Conservation (phyloP, 176 grass and related monocot genomes). For the Oryza coarctata region DNA sequence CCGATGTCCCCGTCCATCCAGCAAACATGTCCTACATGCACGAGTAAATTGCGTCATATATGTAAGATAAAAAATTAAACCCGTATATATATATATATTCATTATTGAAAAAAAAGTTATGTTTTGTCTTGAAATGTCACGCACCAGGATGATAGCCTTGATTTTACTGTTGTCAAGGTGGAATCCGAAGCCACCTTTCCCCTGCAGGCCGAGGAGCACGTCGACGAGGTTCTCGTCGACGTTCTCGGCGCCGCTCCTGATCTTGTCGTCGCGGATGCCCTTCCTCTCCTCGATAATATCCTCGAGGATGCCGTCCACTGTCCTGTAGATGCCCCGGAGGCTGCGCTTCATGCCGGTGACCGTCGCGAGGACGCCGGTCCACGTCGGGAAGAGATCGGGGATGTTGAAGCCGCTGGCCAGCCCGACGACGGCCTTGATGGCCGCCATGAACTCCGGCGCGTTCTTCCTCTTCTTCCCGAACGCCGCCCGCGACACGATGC, state of each 20-base stretch:
- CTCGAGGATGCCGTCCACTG: neutral
- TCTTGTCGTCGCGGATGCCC: neutral
- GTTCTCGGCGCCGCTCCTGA: neutral
- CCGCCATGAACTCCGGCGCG: neutral
- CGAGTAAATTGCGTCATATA: neutral
- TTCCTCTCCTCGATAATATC: neutral
- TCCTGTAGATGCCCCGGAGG: neutral
- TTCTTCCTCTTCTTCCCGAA: slow-evolving; percentile 6
- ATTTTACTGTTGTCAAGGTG: neutral
- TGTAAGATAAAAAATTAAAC: neutral
- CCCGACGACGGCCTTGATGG: neutral
- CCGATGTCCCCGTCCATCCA: neutral
- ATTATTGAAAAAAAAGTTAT: neutral
- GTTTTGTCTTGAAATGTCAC: no score
- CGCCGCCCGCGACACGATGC: neutral
- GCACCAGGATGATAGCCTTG: neutral
- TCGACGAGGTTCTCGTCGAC: slow-evolving; percentile 14
- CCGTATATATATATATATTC: neutral
- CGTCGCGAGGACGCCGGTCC: neutral
- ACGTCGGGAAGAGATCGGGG: neutral
- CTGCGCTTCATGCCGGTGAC: neutral
- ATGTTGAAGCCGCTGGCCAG: neutral
- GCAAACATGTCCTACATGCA: neutral
- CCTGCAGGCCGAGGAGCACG: slow-evolving; percentile 12
- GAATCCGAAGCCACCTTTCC: neutral